Evolutionary conservation across 345 rosid species (phyloP).

Genomic region (Moricandia moricandioides): DNA sequence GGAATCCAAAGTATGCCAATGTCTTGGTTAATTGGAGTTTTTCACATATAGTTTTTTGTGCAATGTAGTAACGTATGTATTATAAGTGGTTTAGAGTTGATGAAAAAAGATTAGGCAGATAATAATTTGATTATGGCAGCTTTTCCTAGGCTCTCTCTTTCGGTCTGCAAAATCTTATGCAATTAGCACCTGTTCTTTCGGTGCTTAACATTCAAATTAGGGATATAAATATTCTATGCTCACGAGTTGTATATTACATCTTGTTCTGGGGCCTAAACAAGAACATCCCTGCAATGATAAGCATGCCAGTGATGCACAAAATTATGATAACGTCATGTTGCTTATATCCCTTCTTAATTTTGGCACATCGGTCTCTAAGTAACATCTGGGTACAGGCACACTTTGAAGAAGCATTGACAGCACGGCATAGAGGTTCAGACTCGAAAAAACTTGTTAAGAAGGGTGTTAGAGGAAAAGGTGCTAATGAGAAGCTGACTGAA

Average conservation of each 20-base stretch:
- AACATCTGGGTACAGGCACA: slow-evolving; percentile 58
- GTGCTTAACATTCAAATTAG: neutral
- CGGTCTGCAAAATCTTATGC: neutral
- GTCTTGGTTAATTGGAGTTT: neutral
- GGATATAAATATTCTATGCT: neutral
- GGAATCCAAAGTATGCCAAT: slow-evolving; percentile 2
- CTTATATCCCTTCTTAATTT: neutral
- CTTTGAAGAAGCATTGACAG: slow-evolving; percentile 89
- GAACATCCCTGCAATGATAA: too few relatives aligned
- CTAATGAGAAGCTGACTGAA: slow-evolving; percentile 75
- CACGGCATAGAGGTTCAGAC: slow-evolving; percentile 71
- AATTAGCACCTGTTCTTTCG: neutral
- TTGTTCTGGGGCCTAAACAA: neutral
- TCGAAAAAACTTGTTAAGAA: slow-evolving; percentile 60
- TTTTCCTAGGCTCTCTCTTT: neutral
- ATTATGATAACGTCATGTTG: neutral
- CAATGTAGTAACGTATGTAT: neutral
- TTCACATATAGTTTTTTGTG: neutral
- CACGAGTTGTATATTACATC: neutral
- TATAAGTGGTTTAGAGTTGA: neutral
- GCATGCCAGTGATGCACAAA: neutral
- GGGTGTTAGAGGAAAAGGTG: slow-evolving; percentile 74
- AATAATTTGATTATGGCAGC: neutral
- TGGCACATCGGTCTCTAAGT: slow-evolving; percentile 8
- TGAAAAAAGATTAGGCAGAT: neutral